Evolutionary conservation across 768 basidiomycete genomes (phyloP).

Genomic region (Pleurotus eryngii): DNA sequence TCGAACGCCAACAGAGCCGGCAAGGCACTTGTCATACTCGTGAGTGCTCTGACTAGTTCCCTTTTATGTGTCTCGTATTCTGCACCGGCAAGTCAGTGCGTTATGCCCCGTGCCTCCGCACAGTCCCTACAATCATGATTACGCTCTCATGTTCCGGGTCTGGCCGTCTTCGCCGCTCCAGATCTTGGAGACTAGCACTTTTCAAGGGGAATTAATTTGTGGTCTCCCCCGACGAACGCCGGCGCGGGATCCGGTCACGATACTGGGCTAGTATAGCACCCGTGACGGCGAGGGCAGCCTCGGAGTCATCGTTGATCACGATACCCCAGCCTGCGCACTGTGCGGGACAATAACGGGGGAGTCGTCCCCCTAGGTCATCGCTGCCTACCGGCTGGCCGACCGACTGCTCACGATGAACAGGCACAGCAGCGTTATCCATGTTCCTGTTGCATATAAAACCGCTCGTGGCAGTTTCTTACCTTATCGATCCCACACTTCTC

Average conservation of each 20-base stretch:
- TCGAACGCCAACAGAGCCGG: slow-evolving; percentile 65
- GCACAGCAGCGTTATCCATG: not conserved
- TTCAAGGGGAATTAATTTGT: not conserved
- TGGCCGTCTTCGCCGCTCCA: not conserved
- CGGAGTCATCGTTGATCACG: not conserved
- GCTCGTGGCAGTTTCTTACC: no score
- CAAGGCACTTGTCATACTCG: slow-evolving; percentile 62
- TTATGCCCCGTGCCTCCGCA: slow-evolving; percentile 10
- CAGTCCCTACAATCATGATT: slow-evolving; percentile 2
- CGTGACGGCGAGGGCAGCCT: not conserved
- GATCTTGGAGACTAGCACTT: not conserved
- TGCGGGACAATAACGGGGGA: no score
- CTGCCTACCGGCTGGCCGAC: no score
- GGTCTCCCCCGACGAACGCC: not conserved
- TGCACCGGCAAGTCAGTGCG: slow-evolving; percentile 1
- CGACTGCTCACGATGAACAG: not conserved
- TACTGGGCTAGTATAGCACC: not conserved
- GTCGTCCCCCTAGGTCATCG: no score
- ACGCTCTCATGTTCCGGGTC: slow-evolving; percentile 1
- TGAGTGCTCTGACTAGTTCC: slow-evolving; percentile 33
- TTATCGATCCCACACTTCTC: not conserved
- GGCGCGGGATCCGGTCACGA: slow-evolving; percentile 1
- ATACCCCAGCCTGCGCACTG: no score
- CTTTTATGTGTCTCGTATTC: slow-evolving; percentile 5
- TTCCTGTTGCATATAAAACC: no score